Evolutionary conservation across 106 monocot species (phyloP), one percentile per base, ranked within the genome.

Genomic region (Allium sativum): DNA sequence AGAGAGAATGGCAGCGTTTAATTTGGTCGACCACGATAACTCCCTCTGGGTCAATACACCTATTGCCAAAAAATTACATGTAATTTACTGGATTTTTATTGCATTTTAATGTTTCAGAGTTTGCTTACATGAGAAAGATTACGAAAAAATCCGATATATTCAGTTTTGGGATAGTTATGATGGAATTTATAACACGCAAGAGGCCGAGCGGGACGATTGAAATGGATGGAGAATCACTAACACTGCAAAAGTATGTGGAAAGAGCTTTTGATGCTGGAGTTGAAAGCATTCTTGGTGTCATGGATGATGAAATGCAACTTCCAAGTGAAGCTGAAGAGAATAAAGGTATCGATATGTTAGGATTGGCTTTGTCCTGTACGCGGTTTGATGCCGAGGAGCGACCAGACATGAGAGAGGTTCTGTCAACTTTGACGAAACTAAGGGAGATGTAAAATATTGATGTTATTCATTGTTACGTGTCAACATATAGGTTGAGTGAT

Each of bases 111-210:
- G 55, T 19, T 55, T 31, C 19, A 89, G 93, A 93, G 52, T 78
- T 88, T 53, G 93, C 93, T 1, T 93, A 93, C 66, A 88, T 88
- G 93, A 76, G 77, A 76, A 82, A 53, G 51, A 76, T 81, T 58
- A 86, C 85, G 4, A 80, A 85, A 17, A 89, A 93, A 61, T 85
- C 72, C 21, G 93, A 93, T 66, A 81, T 93, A 15, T 93, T 86
- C 59, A 86, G 93, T 67, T 93, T 93, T 42, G 93, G 93, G 12
- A 45, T 93, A 18, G 60, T 93, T 3, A 70, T 83, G 64, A 78
- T 93, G 76, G 89, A 93, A 72, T 61, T 93, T 18, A 70, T 93
- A 65, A 93, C 89, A n/a, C 69, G 57, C 72, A 83, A 58, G 54
- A 80, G 89, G 62, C 89, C 93, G n/a, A 86, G 83, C 0, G 73